These are phyloP conservation scores for Anisogramma anomala DNA, from an alignment of 2,329 filamentous ascomycete genomes.

Conservation along the genomic window DNA sequence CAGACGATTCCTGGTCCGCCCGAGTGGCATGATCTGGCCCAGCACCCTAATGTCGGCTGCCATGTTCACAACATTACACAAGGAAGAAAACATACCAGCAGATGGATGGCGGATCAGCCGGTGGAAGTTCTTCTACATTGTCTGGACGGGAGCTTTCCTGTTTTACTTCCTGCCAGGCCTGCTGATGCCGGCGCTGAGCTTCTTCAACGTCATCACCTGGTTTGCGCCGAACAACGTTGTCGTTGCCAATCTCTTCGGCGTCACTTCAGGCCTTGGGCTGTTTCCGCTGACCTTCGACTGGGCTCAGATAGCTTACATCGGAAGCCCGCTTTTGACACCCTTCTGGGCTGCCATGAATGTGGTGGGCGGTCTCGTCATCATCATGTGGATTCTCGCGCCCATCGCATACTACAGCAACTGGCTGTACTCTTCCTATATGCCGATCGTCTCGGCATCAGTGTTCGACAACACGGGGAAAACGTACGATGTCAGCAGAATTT, in stretches of 20 bases:
- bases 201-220: conserved; percentile 84
- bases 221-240: conserved; percentile 79
- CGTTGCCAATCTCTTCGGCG: conserved; percentile 74
- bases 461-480: conserved; percentile 74
- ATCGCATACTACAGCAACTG: conserved; percentile 71
- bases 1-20: conserved; percentile 68
- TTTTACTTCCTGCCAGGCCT: conserved; percentile 83
- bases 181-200: conserved; percentile 72
- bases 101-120: conserved; percentile 74
- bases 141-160: conserved; percentile 58
- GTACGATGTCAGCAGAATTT: conserved; percentile 71
- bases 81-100: conserved; percentile 68
- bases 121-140: conserved; percentile 71
- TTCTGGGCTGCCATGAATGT: conserved; percentile 85
- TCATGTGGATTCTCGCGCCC: conserved; percentile 77
- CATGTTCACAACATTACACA: conserved; percentile 81
- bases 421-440: conserved; percentile 74
- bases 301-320: conserved; percentile 82
- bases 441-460: conserved; percentile 71
- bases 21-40: conserved; percentile 86
- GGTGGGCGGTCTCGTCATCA: conserved; percentile 63
- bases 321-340: conserved; percentile 69
- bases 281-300: conserved; percentile 86
- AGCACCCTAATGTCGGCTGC: conserved; percentile 78
- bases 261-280: conserved; percentile 70